Evolutionary conservation across 768 basidiomycete species (phyloP), one percentile per base, ranked within the genome.

Genomic region (Cubamyces lactineus): DNA sequence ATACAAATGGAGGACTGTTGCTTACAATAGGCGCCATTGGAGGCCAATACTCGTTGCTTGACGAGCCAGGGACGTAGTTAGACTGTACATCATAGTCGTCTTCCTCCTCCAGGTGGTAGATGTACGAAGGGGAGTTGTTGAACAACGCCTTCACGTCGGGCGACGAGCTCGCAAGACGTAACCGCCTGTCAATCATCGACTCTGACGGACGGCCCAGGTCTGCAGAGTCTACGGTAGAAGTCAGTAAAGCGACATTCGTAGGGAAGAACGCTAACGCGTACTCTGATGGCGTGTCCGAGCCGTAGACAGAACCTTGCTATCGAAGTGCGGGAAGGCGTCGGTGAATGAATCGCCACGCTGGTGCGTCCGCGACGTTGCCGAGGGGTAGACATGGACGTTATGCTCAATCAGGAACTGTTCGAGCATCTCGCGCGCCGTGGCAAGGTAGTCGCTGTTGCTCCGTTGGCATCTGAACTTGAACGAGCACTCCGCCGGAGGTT

Each of bases 391-490:
- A 67, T 91, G 86, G 26, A 96, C 84, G 63, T 91, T 94, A 67
- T 95, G 88, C 61, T 87, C 86, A 24, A 89, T 78, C 59, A 98
- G 75, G 78, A 91, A 98, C 70, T 95, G 91, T 71, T 98, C 96
- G 4, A 98, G 82, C 80, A 92, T 88, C 76, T 98, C 96, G 64
- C 92, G 81, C 9, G 93, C 92, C 0, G 95, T 88, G 42, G 89
- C 85, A 57, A 98, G 79, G 77, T 94, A 94, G 74, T 98, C 96
- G 69, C 91, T 92, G 71, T 97, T 96, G 74, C 91, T 94, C 57
- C 95, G 84, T 73, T 97, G 96, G 75, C 96, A 96, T 38, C 90
- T 85, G 80, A 97, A 97, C 74, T 94, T 96, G 85, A 97, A 96
- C 53, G 94, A 89, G 61, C 88, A 89, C 69, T 96, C 94, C 56